Base-by-base conservation (phyloP, 2,329 filamentous ascomycete genomes). In the Sporothrix schenckii region DNA sequence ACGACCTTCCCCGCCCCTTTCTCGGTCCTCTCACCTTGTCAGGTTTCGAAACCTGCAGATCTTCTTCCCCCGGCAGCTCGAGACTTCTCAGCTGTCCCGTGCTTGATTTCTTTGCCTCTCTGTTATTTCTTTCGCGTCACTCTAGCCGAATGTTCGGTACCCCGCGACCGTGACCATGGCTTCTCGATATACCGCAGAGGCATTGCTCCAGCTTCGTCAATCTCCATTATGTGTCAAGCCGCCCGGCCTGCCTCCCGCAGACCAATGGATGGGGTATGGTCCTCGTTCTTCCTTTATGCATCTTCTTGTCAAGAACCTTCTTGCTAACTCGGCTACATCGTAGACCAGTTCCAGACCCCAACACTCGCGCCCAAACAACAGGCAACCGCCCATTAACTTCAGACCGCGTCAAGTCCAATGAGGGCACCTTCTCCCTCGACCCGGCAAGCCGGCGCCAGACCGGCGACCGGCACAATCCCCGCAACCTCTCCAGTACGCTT, bases 261-360 rank as follows among this genome's bases (percentile, higher is more conserved):
- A 97, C 82, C 92, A 97, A 84, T 98, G 94, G 94, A 97, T 97
- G 93, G 93, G 94, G 91, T 97, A 84, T 78, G 87, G 13, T 60
- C 54, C 11, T 52, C 6, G 13, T 11, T 10, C 41, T 44, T 44
- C 14, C 6, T 16, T 44, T 16, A 44, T 44, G 11, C 41, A 16
- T 44, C 2, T 13, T 13, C 11, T 13, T 13, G 14, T 16, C 41
- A 14, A 44, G 1, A 2, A 2, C 41, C 41, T 54, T 44, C 16
- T 60, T 60, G 70, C 66, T 69, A 66, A 72, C 47, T 44, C 41
- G 14, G 13, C 24, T 58, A n/a, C 41, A 16, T 44, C n/a, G n/a
- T 27, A 74, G 72, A 30, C 71, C 68, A 24, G 61, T 69, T 2
- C 54, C 68, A 5, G 71, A 73, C 41, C 39, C 34, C 21, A 19